Conservation (phyloP, 192 early-diverging fungal genomes). For the Coemansia sp. region DNA sequence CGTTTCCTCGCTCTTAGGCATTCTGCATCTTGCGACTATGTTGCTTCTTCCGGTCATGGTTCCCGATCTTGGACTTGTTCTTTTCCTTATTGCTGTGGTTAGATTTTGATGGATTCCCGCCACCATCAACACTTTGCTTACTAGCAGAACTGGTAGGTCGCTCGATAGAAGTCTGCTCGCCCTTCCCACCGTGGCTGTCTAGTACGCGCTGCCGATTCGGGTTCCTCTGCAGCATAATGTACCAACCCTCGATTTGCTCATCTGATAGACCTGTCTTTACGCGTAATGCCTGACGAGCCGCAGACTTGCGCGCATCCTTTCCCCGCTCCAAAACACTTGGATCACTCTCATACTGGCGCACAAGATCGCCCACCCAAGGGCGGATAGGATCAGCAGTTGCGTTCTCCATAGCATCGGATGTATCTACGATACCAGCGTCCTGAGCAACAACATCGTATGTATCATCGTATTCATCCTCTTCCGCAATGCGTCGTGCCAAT, state of each 20-base stretch:
- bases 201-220: slow-evolving; percentile 65
- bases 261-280: slow-evolving; percentile 74
- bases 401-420: slow-evolving; percentile 48
- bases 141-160: slow-evolving; percentile 4
- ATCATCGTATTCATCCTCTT: slow-evolving; percentile 92
- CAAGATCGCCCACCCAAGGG: slow-evolving; percentile 63
- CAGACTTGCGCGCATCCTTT: slow-evolving; percentile 58
- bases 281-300: slow-evolving; percentile 59
- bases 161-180: slow-evolving; percentile 44
- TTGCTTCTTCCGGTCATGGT: slow-evolving; percentile 53
- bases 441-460: slow-evolving; percentile 79
- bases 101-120: not conserved
- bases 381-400: slow-evolving; percentile 55
- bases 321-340: slow-evolving; percentile 67
- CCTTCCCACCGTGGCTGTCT: slow-evolving; percentile 60
- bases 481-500: slow-evolving; percentile 52
- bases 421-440: slow-evolving; percentile 58
- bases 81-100: slow-evolving; percentile 15
- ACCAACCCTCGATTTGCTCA: slow-evolving; percentile 95
- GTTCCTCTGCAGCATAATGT: slow-evolving; percentile 79
- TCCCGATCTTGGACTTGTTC: slow-evolving; percentile 14
- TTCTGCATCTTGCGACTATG: slow-evolving; percentile 74
- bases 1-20: slow-evolving; percentile 34
- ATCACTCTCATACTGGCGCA: slow-evolving; percentile 57
- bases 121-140: not conserved